phyloP scores from a whole-genome alignment of 768 basidiomycete genomes.

The Punctularia strigosozonata region DNA sequence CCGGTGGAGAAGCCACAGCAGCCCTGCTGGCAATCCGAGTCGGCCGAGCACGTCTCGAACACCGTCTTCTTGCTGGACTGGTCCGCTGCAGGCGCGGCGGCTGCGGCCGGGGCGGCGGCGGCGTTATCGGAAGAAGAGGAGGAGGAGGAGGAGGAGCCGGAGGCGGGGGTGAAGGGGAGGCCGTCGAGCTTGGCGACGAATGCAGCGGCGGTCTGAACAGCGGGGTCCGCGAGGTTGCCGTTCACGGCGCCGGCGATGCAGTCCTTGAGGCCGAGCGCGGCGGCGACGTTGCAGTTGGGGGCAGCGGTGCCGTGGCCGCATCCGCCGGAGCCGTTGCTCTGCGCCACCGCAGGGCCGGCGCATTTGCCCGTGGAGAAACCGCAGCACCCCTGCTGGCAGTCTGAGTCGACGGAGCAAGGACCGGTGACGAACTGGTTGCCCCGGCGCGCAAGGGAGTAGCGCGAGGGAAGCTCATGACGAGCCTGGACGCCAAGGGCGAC shows the following conservation, averaged over 20 bases:
- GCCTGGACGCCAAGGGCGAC: not conserved
- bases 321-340: constrained; percentile 14
- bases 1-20: constrained; percentile 13
- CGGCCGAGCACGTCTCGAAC: constrained; percentile 8
- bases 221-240: not conserved
- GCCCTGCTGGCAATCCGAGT: constrained; percentile 11
- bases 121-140: not conserved
- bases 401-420: constrained; percentile 11
- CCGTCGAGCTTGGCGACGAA: no score
- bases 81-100: not conserved
- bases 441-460: no score
- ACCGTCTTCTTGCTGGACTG: constrained; percentile 9
- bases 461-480: no score
- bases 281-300: constrained; percentile 14
- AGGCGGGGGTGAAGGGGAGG: no score
- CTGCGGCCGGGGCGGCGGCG: not conserved
- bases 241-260: constrained; percentile 6
- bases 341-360: constrained; percentile 14
- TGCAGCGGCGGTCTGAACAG: no score
- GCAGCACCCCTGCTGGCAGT: constrained; percentile 15
- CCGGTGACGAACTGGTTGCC: constrained; percentile 11
- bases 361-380: constrained; percentile 15
- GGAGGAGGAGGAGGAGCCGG: no score
- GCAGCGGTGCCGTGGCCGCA: constrained; percentile 13
- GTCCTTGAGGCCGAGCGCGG: no score